Evolutionary conservation across 192 early-diverging fungal genomes (phyloP).

Genomic region (Geranomyces michiganensis): DNA sequence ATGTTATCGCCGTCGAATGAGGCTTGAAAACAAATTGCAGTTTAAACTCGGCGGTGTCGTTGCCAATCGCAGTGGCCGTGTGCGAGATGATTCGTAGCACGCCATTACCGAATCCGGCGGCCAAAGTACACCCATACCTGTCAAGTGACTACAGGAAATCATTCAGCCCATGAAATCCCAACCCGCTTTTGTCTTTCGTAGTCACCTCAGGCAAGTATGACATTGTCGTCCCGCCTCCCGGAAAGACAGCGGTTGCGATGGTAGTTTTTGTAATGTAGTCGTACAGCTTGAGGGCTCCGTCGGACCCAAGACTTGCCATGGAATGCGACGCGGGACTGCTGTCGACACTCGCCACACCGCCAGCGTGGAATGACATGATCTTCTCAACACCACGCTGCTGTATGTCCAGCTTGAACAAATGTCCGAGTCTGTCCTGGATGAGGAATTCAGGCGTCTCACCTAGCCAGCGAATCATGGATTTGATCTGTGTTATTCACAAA

Average conservation of each 20-base stretch:
- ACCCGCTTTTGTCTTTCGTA: conserved; percentile 3
- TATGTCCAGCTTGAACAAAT: conserved; percentile 52
- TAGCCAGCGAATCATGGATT: conserved; percentile 46
- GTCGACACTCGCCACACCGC: conserved; percentile 45
- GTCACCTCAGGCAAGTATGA: conserved; percentile 52
- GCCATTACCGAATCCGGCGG: conserved; percentile 61
- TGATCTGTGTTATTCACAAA: conserved; percentile 46
- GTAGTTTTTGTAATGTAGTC: conserved; percentile 48
- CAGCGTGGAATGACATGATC: conserved; percentile 54
- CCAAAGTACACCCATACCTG: conserved; percentile 47
- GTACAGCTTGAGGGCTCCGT: conserved; percentile 52
- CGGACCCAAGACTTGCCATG: conserved; percentile 53
- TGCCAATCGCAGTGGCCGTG: conserved; percentile 25
- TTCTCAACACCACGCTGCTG: conserved; percentile 51
- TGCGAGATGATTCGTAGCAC: conserved; percentile 55
- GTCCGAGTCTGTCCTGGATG: conserved; percentile 50
- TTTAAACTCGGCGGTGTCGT: conserved; percentile 28
- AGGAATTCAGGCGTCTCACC: conserved; percentile 46
- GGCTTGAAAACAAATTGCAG: conserved; percentile 63
- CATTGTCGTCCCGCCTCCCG: conserved; percentile 44
- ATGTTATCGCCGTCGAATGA: conserved; percentile 47
- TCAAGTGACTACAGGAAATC: conserved; percentile 49
- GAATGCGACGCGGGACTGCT: conserved; percentile 49
- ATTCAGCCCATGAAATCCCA: neutral
- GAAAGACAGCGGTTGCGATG: conserved; percentile 33